Evolutionary conservation across 2,329 filamentous ascomycete species (phyloP).

Genomic region (Thelonectria blattea): DNA sequence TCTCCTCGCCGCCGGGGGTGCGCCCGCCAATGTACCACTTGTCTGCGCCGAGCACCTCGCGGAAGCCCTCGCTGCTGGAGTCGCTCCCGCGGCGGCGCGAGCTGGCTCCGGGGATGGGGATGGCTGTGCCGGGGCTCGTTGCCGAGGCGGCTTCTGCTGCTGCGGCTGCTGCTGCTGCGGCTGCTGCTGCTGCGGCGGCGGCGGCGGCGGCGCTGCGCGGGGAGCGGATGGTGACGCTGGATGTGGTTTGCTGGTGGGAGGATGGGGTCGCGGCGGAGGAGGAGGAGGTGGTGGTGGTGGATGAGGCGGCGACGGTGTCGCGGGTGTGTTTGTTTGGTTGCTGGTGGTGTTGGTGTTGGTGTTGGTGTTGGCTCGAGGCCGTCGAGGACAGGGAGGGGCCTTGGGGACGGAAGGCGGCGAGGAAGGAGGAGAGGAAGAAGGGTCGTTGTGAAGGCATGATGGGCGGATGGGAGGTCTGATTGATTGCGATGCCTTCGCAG

Average conservation of each 20-base stretch:
- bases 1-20: conserved; percentile 78
- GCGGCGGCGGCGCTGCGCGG: conserved; percentile 31
- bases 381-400: conserved; percentile 44
- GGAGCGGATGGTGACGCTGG: conserved; percentile 41
- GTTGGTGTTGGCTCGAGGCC: conserved; percentile 41
- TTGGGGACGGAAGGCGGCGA: conserved; percentile 59
- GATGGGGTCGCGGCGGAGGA: conserved; percentile 22
- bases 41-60: conserved; percentile 73
- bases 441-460: conserved; percentile 60
- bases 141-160: conserved; percentile 19
- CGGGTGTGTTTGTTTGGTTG: conserved; percentile 47
- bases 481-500: neutral
- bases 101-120: conserved; percentile 48
- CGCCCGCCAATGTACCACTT: conserved; percentile 84
- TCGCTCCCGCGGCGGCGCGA: conserved; percentile 71
- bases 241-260: conserved; percentile 36
- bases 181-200: conserved; percentile 23
- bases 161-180: conserved; percentile 26
- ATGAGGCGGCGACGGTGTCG: conserved; percentile 37
- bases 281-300: conserved; percentile 28
- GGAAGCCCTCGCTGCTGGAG: conserved; percentile 76
- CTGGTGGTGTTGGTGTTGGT: conserved; percentile 37
- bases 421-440: conserved; percentile 63
- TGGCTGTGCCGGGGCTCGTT: conserved; percentile 37
- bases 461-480: conserved; percentile 6